These are phyloP conservation scores for Nosema granulosis DNA, from an alignment of 371 early-diverging fungal species.

Conservation along the genomic window DNA sequence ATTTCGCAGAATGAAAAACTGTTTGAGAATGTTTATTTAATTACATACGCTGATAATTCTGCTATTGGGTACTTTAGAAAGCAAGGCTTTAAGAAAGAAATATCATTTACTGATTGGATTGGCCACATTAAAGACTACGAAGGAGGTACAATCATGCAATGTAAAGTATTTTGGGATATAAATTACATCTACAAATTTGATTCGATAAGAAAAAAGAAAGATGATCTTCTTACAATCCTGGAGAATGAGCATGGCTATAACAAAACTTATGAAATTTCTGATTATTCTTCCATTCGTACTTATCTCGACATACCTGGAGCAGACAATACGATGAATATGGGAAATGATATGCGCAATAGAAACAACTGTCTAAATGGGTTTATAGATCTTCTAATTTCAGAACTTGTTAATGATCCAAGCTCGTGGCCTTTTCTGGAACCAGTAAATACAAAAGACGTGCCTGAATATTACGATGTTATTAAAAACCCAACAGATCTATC, in stretches of 20 bases:
- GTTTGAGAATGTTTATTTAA: constrained; percentile 78
- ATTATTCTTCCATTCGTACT: constrained; percentile 15
- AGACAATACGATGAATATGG: background rate
- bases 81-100: constrained; percentile 92
- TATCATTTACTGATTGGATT: constrained; percentile 88
- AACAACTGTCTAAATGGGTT: constrained; percentile 68
- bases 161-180: constrained; percentile 61
- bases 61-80: constrained; percentile 98
- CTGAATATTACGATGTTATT: constrained; percentile 89
- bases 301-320: constrained; percentile 18
- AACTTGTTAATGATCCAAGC: constrained; percentile 72
- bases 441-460: constrained; percentile 75
- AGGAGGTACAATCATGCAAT: constrained; percentile 89
- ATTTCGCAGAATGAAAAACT: constrained; percentile 68
- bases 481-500: constrained; percentile 91
- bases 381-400: constrained; percentile 73
- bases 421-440: constrained; percentile 96
- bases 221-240: constrained; percentile 51
- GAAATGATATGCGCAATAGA: constrained; percentile 27
- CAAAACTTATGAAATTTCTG: constrained; percentile 16
- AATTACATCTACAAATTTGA: constrained; percentile 60
- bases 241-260: constrained; percentile 44
- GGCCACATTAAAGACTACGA: constrained; percentile 99
- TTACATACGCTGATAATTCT: constrained; percentile 98
- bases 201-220: constrained; percentile 46